Conservation (phyloP, 352 stramenopile genomes). For the Globisporangium splendens region DNA sequence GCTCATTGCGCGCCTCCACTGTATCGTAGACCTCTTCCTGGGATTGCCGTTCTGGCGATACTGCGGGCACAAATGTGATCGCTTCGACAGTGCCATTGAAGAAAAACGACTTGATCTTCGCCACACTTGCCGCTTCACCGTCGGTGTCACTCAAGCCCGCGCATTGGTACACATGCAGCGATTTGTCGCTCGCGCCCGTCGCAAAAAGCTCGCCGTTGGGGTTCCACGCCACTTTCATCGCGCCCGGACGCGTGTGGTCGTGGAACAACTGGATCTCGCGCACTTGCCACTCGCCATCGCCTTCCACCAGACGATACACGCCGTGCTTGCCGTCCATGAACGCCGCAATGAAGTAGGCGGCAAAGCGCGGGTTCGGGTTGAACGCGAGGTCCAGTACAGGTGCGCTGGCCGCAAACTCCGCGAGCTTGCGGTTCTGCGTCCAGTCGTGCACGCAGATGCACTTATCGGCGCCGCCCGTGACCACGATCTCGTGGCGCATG, state of each 20-base stretch:
- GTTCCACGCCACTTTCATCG: conserved; percentile 69
- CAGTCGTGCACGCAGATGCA: conserved; percentile 69
- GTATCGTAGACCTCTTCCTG: not conserved
- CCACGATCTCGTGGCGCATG: conserved; percentile 31
- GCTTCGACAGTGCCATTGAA: conserved; percentile 82
- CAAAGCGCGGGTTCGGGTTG: conserved; percentile 36
- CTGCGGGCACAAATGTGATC: conserved; percentile 45
- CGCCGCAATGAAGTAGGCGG: conserved; percentile 54
- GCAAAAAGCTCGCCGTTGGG: conserved; percentile 50
- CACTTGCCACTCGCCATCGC: conserved; percentile 28
- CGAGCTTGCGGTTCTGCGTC: conserved; percentile 41
- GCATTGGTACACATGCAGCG: conserved; percentile 65
- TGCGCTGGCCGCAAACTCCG: conserved; percentile 23
- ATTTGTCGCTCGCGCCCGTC: conserved; percentile 73
- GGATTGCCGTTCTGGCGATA: not conserved
- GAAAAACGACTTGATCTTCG: conserved; percentile 80
- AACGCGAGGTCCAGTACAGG: conserved; percentile 65
- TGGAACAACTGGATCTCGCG: conserved; percentile 46
- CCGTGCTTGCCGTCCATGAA: conserved; percentile 75
- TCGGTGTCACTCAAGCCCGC: conserved; percentile 12
- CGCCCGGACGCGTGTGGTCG: conserved; percentile 67
- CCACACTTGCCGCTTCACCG: conserved; percentile 20
- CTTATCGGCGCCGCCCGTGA: conserved; percentile 77
- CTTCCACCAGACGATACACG: conserved; percentile 38
- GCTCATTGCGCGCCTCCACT: conserved; percentile 19